Evolutionary conservation across 2,329 filamentous ascomycete genomes (phyloP).

Genomic region (Tolypocladium album): DNA sequence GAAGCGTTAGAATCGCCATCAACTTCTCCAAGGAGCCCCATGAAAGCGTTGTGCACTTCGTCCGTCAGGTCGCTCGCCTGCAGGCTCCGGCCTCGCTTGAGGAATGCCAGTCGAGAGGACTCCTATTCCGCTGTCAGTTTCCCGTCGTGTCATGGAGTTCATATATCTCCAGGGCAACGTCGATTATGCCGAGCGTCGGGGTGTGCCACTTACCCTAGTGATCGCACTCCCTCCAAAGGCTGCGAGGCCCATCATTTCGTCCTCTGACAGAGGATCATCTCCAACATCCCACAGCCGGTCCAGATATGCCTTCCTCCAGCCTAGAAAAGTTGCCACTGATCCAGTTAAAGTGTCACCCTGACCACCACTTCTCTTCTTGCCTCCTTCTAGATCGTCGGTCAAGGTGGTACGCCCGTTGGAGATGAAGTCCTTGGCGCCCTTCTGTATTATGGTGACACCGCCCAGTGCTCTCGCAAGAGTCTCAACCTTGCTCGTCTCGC

Average conservation of each 20-base stretch:
- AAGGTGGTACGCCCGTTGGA: constrained; percentile 70
- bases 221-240: constrained; percentile 82
- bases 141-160: no score
- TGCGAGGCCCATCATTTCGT: constrained; percentile 61
- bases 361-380: constrained; percentile 81
- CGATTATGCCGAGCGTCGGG: not conserved
- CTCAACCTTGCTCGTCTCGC: constrained; percentile 42
- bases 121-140: constrained; percentile 33
- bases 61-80: constrained; percentile 92
- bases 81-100: constrained; percentile 73
- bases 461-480: constrained; percentile 63
- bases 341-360: constrained; percentile 95
- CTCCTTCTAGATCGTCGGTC: constrained; percentile 66
- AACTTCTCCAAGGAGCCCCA: constrained; percentile 67
- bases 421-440: constrained; percentile 74
- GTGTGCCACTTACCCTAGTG: constrained; percentile 53
- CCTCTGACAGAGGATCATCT: constrained; percentile 31
- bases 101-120: constrained; percentile 78
- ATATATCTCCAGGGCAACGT: not conserved
- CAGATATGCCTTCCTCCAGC: constrained; percentile 79
- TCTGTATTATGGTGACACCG: constrained; percentile 86
- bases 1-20: constrained; percentile 27
- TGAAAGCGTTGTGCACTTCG: constrained; percentile 74
- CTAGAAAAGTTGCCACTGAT: constrained; percentile 76
- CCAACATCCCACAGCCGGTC: constrained; percentile 65